Evolutionary conservation across 2,329 filamentous ascomycete genomes (phyloP), one percentile per base, ranked within the genome.

Genomic region (Lachnellula occidentalis): DNA sequence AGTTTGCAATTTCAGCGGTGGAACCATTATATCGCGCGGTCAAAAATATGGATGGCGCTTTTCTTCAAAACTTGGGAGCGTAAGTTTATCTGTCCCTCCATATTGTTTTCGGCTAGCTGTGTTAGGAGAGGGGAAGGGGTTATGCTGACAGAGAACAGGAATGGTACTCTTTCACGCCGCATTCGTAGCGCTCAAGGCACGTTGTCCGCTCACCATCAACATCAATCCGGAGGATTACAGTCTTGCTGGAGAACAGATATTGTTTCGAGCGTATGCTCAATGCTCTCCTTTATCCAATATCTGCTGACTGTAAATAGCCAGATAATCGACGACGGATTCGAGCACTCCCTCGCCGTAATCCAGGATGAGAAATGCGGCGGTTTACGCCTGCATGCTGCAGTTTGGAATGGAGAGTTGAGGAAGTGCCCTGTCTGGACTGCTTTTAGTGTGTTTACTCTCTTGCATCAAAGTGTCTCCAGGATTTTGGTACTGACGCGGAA

Each of bases 341-440:
- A 75, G 45, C 80, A 84, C 61, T 75, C 71, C 2, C 72, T 85
- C 4, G 74, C 76, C 14, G 76, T 85, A 1, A 80, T 77, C 53
- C 69, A 78, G 56, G 81, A 86, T 60, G 49, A 59, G 1, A 68
- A 73, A 22, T 79, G 76, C 1, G 68, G 71, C 9, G 76, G 76
- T 2, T 54, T 79, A 2, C 77, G 82, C 12, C 75, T 86, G 0
- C 80, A 83, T 47, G 78, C 80, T 12, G 73, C 78, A 1, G 75
- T 81, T 0, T 77, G 74, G 72, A 75, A 78, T n/a, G 81, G 80
- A 2, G 75, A 78, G 50, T 64, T 83, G 48, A 72, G 71, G 31
- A 72, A 72, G 49, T 82, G 79, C 61, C 82, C 82, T 1, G 74
- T 86, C 8, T 86, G 82, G 82, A 85, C 82, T 2, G 81, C 82